Evolutionary conservation across 2,329 filamentous ascomycete genomes (phyloP).

Genomic region (Stachybotrys echinatus): DNA sequence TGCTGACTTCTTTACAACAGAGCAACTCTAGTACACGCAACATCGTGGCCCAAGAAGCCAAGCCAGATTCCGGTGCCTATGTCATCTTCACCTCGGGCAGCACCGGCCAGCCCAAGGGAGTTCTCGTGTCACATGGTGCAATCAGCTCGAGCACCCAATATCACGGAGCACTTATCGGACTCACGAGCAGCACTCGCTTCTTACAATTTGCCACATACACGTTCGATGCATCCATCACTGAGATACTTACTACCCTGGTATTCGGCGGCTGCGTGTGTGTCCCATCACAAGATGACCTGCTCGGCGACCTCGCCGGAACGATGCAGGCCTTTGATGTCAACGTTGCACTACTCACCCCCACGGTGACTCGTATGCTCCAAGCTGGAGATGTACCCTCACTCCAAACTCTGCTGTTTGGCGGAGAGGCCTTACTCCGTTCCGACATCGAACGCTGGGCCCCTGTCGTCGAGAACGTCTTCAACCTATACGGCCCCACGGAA

Average conservation of each 20-base stretch:
- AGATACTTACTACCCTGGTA: conserved; percentile 6
- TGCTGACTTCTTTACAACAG: neutral
- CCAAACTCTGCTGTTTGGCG: conserved; percentile 6
- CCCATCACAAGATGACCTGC: conserved; percentile 10
- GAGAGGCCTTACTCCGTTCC: conserved; percentile 10
- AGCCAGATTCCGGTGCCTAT: neutral
- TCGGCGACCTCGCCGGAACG: conserved; percentile 3
- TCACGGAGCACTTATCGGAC: conserved; percentile 2
- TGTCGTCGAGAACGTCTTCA: too few species aligned
- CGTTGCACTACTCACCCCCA: conserved; percentile 7
- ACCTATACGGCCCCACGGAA: conserved; percentile 13
- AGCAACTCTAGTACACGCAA: too few species aligned
- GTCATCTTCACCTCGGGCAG: conserved; percentile 12
- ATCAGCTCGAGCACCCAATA: conserved; percentile 1
- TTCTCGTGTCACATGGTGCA: conserved; percentile 3
- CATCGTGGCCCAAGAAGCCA: too few species aligned
- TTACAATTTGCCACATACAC: conserved; percentile 13
- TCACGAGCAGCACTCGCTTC: conserved; percentile 1
- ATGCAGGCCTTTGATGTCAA: conserved; percentile 4
- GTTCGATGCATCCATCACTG: conserved; percentile 10
- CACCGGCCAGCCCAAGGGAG: conserved; percentile 10
- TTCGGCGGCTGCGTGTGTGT: conserved; percentile 14
- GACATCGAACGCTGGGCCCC: conserved; percentile 2
- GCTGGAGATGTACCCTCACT: conserved; percentile 7
- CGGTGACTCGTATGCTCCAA: conserved; percentile 6